Base-by-base conservation (phyloP, 768 basidiomycete species). In the Naganishia friedmannii region DNA sequence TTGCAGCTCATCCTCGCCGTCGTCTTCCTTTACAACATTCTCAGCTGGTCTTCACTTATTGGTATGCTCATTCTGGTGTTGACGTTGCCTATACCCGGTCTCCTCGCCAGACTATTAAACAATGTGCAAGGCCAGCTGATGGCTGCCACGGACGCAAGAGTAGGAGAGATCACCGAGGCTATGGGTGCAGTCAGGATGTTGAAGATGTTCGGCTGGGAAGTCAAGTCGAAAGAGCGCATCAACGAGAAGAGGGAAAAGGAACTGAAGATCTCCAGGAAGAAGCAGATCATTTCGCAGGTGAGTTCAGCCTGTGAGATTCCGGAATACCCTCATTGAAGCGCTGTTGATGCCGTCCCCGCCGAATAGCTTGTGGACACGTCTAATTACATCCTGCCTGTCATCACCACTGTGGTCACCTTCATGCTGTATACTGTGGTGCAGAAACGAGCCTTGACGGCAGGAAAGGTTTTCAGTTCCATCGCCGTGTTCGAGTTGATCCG, bases 401-500 rank as follows among this genome's bases (percentile, higher is more conserved):
- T 85, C 0, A 87, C 86, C 32, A 90, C 90, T 88, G 85, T 21
- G 34, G 51, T 66, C 53, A 88, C 88, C 1, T 90, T 86, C 74
- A 82, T 84, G 1, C 83, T 86, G 13, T 90, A 87, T 70, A 84
- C 84, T 19, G 34, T 83, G 0, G 74, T 84, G 1, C 80, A 83
- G 78, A 80, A 81, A 66, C 70, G 78, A 60, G 73, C 79, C 42
- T 77, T 85, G 0, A 82, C 82, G 12, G 83, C 79, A 26, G 73
- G 78, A 17, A 77, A 71, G 75, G 85, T 86, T 37, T 85, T 86
- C 76, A 84, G 84, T 19, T 85, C 84, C 68, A 85, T 87, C 82
- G 77, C 84, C 67, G 86, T 89, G 29, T 90, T 90, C 74, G 85
- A 87, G 53, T 82, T 87, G 70, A 78, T 90, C 32, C 84, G 86